Percentiles rank a stretch among this genome's conserved stretches.
These are phyloP conservation scores for Ophiostoma sp. DNA, from an alignment of 2,329 filamentous ascomycete species.

Conservation along the genomic window DNA sequence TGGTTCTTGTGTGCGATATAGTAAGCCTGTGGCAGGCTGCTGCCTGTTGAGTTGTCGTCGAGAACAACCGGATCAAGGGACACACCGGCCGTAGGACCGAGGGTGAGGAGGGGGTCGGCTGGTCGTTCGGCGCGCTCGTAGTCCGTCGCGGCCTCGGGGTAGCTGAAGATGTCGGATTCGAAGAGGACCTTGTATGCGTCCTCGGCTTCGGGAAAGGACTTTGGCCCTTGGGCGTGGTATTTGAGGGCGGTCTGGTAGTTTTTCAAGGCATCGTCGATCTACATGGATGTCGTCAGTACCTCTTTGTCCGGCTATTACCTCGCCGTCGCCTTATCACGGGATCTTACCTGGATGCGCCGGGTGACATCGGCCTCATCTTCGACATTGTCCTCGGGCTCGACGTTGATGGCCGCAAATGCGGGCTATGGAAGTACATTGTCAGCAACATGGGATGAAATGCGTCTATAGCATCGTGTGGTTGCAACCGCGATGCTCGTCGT, in stretches of 20 bases:
- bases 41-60: conserved; percentile 68
- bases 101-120: conserved; percentile 32
- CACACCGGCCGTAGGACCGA: conserved; percentile 46
- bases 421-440: conserved; percentile 38
- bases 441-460: neutral
- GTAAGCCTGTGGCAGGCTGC: conserved; percentile 79
- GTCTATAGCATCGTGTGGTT: neutral
- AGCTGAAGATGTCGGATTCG: conserved; percentile 87
- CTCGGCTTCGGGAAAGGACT: conserved; percentile 67
- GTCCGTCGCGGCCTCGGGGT: conserved; percentile 79
- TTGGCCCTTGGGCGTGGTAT: conserved; percentile 79
- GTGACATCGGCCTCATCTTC: conserved; percentile 93
- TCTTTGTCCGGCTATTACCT: neutral
- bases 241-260: conserved; percentile 88
- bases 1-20: conserved; percentile 95
- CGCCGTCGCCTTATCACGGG: neutral
- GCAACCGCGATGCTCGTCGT: neutral
- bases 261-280: conserved; percentile 93
- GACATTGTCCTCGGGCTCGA: conserved; percentile 84
- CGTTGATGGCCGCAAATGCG: conserved; percentile 81
- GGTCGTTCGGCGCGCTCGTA: conserved; percentile 64
- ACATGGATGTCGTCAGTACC: neutral
- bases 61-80: conserved; percentile 53
- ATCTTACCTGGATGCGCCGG: conserved; percentile 72
- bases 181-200: conserved; percentile 82